Evolutionary conservation across 2,329 filamentous ascomycete species (phyloP).

Genomic region (Xylaria sp.): DNA sequence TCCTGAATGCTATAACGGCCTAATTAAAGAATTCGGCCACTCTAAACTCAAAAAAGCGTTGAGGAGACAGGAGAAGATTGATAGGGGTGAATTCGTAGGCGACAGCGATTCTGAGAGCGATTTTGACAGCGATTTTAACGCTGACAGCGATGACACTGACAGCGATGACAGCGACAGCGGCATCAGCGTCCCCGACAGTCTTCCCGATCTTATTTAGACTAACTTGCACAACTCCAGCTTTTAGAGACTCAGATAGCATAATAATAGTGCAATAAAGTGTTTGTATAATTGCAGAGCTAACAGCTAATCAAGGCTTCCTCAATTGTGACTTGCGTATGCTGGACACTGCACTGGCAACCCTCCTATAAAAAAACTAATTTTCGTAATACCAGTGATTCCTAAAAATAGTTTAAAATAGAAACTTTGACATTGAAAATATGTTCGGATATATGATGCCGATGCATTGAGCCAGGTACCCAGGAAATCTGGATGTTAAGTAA

Average conservation of each 20-base stretch:
- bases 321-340: neutral
- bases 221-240: neutral
- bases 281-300: neutral
- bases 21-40: neutral
- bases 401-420: neutral
- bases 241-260: neutral
- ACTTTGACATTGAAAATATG: neutral
- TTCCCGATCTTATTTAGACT: neutral
- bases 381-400: neutral
- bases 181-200: too few relatives aligned
- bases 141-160: neutral
- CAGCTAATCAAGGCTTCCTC: neutral
- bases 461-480: slow-evolving; percentile 18
- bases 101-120: neutral
- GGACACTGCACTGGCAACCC: neutral
- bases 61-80: neutral
- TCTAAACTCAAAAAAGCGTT: neutral
- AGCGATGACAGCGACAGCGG: neutral
- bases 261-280: neutral
- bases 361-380: neutral
- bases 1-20: neutral
- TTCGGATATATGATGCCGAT: slow-evolving; percentile 27
- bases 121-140: neutral
- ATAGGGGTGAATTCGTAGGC: neutral
- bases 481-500: slow-evolving; percentile 15